phyloP scores from a whole-genome alignment of 1,284 basidiomycete species.

The Boletus sp. region DNA sequence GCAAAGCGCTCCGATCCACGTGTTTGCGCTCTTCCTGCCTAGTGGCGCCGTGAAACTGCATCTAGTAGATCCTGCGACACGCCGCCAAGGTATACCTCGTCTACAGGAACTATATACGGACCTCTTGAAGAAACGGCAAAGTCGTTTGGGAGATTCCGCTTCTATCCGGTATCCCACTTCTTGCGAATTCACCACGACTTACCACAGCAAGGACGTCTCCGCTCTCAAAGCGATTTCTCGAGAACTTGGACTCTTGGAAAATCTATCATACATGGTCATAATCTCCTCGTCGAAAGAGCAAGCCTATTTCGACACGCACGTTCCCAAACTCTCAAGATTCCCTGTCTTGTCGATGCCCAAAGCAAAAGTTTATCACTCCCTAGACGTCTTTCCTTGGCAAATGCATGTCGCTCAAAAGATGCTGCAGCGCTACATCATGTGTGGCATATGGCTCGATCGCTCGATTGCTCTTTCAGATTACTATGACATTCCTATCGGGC shows the following conservation, averaged over 20 bases:
- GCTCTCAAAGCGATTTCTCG: constrained; percentile 89
- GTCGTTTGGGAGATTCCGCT: constrained; percentile 38
- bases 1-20: constrained; percentile 72
- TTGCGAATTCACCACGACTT: constrained; percentile 71
- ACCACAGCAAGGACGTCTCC: constrained; percentile 76
- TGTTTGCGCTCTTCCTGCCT: constrained; percentile 88
- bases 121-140: constrained; percentile 45
- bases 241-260: constrained; percentile 75
- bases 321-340: constrained; percentile 78
- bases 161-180: constrained; percentile 68
- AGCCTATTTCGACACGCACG: constrained; percentile 75
- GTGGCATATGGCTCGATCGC: constrained; percentile 81
- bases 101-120: constrained; percentile 73
- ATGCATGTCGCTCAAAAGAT: constrained; percentile 71
- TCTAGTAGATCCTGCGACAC: constrained; percentile 85
- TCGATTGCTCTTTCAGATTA: constrained; percentile 82
- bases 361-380: constrained; percentile 65
- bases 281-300: constrained; percentile 86
- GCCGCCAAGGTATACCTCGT: constrained; percentile 77
- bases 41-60: constrained; percentile 74
- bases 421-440: constrained; percentile 77
- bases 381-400: constrained; percentile 80
- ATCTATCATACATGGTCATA: constrained; percentile 70
- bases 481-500: constrained; percentile 90
- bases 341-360: constrained; percentile 87